Base-by-base conservation (phyloP, 148 eudicot species). In the Rhododendron kiyosumense region DNA sequence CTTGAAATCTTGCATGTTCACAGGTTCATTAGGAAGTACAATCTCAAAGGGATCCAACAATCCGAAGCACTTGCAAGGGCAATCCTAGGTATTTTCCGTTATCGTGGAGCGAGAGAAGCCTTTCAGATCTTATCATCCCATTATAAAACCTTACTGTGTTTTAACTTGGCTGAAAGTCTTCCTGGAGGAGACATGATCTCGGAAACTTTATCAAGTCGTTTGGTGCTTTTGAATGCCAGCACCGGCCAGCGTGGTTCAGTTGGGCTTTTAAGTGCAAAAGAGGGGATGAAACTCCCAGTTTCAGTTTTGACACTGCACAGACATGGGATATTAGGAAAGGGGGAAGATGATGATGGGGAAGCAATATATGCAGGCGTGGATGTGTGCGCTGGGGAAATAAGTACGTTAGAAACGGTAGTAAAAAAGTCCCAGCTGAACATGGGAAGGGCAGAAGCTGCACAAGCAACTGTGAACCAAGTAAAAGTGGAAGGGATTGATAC, bases 401-500 rank as follows among this genome's bases (percentile, higher is more conserved):
- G 93, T 91, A 92, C 92, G 49, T 87, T 94, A 81, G 98, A 96
- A 92, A 81, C 85, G 54, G 94, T 90, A 24, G 95, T 96, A 74
- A 92, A 92, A 77, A 92, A 92, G 83, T 93, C 92, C 34, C 92
- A 91, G 89, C 82, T 87, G 84, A 91, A 92, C 80, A 89, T 92
- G 8, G 95, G 94, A 84, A 93, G 89, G 89, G 94, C 95, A 86
- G 95, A 91, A 90, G 96, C 96, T 86, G 98, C 98, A 81, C 94
- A 93, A 86, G 93, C 92, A 84, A 93, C 98, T 79, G 94, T 94
- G 61, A 92, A 94, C 86, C 94, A 94, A 90, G 95, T 94, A 82
- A 96, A 94, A 94, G 96, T 94, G 69, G 98, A 96, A 76, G 98
- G 98, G 51, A 94, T 96, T 54, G 98, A 94, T 88, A 91, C 94